Conservation (phyloP, 108 stramenopile genomes). For the Discostella stelligeroides region DNA sequence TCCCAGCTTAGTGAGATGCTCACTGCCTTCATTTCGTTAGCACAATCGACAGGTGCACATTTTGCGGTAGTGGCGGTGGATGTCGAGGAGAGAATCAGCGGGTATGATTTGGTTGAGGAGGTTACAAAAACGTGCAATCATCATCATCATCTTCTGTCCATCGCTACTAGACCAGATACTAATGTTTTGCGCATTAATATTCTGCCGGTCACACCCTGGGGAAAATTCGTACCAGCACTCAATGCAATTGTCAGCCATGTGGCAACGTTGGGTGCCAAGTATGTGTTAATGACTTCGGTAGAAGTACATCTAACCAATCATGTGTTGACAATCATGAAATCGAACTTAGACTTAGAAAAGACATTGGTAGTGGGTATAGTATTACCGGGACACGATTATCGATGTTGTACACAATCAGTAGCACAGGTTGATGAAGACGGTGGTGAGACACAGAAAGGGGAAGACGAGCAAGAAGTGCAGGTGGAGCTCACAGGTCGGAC, state of each 20-base stretch:
- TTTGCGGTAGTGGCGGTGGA: conserved; percentile 76
- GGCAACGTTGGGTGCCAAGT: conserved; percentile 28
- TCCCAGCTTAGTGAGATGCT: conserved; percentile 33
- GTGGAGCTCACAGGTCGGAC: conserved; percentile 71
- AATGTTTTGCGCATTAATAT: conserved; percentile 46
- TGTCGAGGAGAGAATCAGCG: conserved; percentile 54
- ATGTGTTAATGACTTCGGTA: conserved; percentile 72
- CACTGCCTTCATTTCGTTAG: conserved; percentile 31
- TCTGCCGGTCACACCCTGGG: conserved; percentile 91
- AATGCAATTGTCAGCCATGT: conserved; percentile 75
- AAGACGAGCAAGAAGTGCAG: conserved; percentile 13
- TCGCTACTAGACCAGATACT: not conserved
- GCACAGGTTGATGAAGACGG: not conserved
- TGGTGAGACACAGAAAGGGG: not conserved
- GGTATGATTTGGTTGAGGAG: conserved; percentile 60
- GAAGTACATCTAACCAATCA: conserved; percentile 62
- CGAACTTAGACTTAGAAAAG: conserved; percentile 61
- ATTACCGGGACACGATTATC: conserved; percentile 84
- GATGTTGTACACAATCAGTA: not conserved
- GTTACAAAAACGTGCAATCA: conserved; percentile 41
- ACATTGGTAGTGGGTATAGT: conserved; percentile 90
- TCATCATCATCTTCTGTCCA: not conserved
- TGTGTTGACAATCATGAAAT: conserved; percentile 49
- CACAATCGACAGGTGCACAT: conserved; percentile 20
- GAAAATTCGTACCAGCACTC: conserved; percentile 87